Evolutionary conservation across 1,284 basidiomycete species (phyloP).

Genomic region (Fomitopsis betulina): DNA sequence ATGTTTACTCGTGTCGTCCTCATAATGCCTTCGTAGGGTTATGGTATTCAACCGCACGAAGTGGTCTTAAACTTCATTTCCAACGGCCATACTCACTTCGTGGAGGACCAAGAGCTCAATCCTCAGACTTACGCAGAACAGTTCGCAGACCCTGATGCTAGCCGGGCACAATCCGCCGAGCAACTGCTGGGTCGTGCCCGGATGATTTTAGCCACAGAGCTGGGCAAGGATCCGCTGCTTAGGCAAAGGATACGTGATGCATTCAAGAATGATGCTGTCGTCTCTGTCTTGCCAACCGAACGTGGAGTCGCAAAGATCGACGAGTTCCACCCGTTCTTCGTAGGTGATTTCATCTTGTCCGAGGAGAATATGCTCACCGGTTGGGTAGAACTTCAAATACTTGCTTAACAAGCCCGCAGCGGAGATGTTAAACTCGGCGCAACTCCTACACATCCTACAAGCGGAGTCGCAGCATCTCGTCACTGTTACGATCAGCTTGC

Average conservation of each 20-base stretch:
- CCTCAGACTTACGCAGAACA: slow-evolving; percentile 74
- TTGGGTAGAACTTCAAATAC: slow-evolving; percentile 89
- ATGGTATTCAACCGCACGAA: slow-evolving; percentile 76
- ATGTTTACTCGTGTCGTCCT: slow-evolving; percentile 1
- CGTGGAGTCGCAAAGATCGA: slow-evolving; percentile 90
- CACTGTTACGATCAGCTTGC: slow-evolving; percentile 70
- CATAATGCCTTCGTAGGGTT: slow-evolving; percentile 45
- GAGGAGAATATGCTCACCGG: background rate
- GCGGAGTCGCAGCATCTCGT: slow-evolving; percentile 90
- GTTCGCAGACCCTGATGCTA: slow-evolving; percentile 64
- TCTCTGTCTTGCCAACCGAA: slow-evolving; percentile 88
- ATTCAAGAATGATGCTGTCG: slow-evolving; percentile 75
- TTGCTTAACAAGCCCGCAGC: slow-evolving; percentile 76
- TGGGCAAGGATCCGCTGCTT: slow-evolving; percentile 90
- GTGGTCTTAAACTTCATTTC: slow-evolving; percentile 77
- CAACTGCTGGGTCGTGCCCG: slow-evolving; percentile 73
- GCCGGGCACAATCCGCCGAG: slow-evolving; percentile 51
- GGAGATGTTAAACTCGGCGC: slow-evolving; percentile 69
- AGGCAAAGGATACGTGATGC: slow-evolving; percentile 75
- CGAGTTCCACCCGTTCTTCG: slow-evolving; percentile 85
- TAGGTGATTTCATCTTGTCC: slow-evolving; percentile 37
- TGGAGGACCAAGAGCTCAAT: slow-evolving; percentile 76
- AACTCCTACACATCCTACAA: slow-evolving; percentile 89
- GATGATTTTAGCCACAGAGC: slow-evolving; percentile 85
- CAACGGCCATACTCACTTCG: slow-evolving; percentile 55